phyloP scores from a whole-genome alignment of 1,139 yeast genomes.

The Dujonia santamariae region DNA sequence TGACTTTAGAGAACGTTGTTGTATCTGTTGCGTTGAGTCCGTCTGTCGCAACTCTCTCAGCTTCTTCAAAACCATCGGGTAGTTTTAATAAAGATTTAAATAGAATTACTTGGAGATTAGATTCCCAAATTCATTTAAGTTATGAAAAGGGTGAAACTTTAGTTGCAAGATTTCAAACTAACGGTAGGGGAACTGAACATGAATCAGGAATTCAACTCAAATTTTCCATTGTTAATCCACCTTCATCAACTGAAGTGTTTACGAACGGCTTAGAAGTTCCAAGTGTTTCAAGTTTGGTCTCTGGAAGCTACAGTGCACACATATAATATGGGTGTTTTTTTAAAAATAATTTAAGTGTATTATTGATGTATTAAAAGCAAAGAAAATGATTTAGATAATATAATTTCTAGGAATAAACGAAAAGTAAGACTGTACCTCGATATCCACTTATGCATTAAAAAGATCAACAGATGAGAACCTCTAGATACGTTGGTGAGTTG shows the following conservation, averaged over 20 bases:
- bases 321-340: too few relatives aligned
- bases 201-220: slow-evolving; percentile 69
- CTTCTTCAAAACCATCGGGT: slow-evolving; percentile 88
- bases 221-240: slow-evolving; percentile 41
- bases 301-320: slow-evolving; percentile 38
- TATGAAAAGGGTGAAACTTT: slow-evolving; percentile 51
- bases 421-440: too few relatives aligned
- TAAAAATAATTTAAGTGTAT: too few relatives aligned
- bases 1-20: slow-evolving; percentile 57
- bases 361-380: too few relatives aligned
- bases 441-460: too few relatives aligned
- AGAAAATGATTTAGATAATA: too few relatives aligned
- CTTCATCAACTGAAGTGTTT: slow-evolving; percentile 21
- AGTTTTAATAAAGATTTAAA: slow-evolving; percentile 80
- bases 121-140: slow-evolving; percentile 44
- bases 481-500: too few relatives aligned
- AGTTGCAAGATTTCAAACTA: slow-evolving; percentile 70
- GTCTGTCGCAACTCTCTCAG: slow-evolving; percentile 54
- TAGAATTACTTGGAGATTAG: slow-evolving; percentile 81
- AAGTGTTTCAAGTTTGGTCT: slow-evolving; percentile 30
- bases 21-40: slow-evolving; percentile 60
- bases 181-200: slow-evolving; percentile 59
- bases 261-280: slow-evolving; percentile 24
- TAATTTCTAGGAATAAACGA: too few relatives aligned
- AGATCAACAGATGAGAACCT: too few relatives aligned